These are phyloP conservation scores for Pseudocercospora cruenta DNA, from an alignment of 2,329 filamentous ascomycete genomes.

Conservation along the genomic window DNA sequence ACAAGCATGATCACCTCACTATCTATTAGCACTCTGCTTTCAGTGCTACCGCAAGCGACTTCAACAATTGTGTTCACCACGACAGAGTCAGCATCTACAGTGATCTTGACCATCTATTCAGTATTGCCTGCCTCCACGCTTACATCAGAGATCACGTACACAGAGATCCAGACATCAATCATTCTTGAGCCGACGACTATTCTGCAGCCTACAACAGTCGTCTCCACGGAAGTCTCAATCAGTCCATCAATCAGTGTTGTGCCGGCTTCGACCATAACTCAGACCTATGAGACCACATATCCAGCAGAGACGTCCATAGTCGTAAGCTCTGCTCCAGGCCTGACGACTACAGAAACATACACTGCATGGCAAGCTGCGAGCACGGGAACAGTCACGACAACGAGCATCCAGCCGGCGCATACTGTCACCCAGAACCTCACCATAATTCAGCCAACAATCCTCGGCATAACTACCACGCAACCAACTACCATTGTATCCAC, in stretches of 20 bases:
- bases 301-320: neutral
- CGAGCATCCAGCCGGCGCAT: neutral
- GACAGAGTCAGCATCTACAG: neutral
- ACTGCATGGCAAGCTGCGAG: neutral
- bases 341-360: neutral
- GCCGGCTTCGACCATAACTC: neutral
- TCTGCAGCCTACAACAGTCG: neutral
- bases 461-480: neutral
- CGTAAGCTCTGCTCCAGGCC: neutral
- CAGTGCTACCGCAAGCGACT: too few species aligned
- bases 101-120: neutral
- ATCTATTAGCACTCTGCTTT: too few species aligned
- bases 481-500: conserved; percentile 8
- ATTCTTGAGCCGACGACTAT: neutral
- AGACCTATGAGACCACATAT: neutral
- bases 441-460: neutral
- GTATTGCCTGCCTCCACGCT: neutral
- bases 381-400: neutral
- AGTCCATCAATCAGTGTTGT: neutral
- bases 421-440: conserved; percentile 3
- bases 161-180: neutral
- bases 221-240: conserved; percentile 7
- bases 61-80: neutral
- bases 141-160: neutral
- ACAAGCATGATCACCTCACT: too few species aligned